Base-by-base conservation (phyloP, 768 basidiomycete genomes). In the Pulveroboletus sp. region DNA sequence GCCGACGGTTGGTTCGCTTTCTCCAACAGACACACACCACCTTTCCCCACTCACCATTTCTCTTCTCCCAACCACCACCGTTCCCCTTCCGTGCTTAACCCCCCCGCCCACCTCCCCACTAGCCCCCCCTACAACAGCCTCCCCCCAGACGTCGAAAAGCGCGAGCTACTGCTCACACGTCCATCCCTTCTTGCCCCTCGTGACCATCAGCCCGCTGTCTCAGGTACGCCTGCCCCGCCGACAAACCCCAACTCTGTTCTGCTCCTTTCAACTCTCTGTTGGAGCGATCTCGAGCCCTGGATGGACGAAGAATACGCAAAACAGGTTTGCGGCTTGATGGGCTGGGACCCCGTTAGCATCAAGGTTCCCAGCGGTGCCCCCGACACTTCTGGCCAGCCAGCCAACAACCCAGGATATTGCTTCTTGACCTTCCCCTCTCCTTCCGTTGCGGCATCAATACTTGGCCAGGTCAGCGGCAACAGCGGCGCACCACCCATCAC, bases 261-360 rank as follows among this genome's bases (percentile, higher is more conserved):
- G 31, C 67, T 75, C 40, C 78, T 79, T 64, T 78, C 77, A 51
- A 87, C 89, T 35, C 80, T 92, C 57, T 89, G 82, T 77, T 90
- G 94, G 82, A 82, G 84, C 56, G 87, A 90, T 61, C 80, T 95
- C 46, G 93, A 95, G 68, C 83, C 86, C 57, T 95, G 93, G 93
- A 94, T 95, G 94, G 91, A 94, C 72, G 90, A 93, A 79, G 87
- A 90, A 66, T 95, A 94, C 74, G 88, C 85, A 37, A 86, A 87
- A 68, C 87, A 91, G 65, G 89, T 93, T 61, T 90, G 90, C 69
- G 71, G 68, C 38, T 72, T 92, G 63, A 90, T 93, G 87, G 82
- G 85, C 49, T 94, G 93, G 92, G 87, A 90, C 50, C 79, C 84
- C 14, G 74, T 82, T 62, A 77, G 66, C 64, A 81, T 90, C 70